A percentile compares a stretch with the other conserved stretches of the same genome.
Conservation (phyloP, 768 basidiomycete genomes). For the Auricularia sp. region DNA sequence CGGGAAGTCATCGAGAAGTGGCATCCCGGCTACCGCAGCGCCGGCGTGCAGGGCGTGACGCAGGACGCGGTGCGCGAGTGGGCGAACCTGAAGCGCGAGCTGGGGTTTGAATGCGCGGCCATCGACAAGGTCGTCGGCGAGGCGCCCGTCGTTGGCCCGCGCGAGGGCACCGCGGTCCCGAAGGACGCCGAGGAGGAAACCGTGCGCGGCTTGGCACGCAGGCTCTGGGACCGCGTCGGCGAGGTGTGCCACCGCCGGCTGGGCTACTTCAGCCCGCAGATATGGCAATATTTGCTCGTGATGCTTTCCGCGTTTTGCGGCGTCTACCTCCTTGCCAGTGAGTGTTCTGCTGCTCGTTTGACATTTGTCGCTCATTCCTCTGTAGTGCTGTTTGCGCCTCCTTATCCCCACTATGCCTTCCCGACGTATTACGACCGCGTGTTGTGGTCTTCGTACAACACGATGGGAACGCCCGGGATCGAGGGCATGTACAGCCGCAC, state of each 20-base stretch:
- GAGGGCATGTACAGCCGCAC: not conserved
- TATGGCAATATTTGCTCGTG: conserved; percentile 12
- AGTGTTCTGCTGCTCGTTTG: not conserved
- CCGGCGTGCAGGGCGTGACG: conserved; percentile 47
- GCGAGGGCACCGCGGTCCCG: conserved; percentile 1
- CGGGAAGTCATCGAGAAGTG: conserved; percentile 56
- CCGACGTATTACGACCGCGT: conserved; percentile 66
- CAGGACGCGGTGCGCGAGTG: conserved; percentile 65
- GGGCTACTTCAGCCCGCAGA: not conserved
- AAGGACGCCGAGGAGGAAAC: not conserved
- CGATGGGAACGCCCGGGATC: conserved; percentile 48
- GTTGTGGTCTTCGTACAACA: conserved; percentile 73
- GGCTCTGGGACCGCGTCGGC: not conserved
- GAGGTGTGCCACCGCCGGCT: not conserved
- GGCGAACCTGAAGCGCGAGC: conserved; percentile 68
- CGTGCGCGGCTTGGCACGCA: not conserved
- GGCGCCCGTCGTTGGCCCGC: conserved; percentile 15
- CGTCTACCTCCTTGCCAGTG: conserved; percentile 23
- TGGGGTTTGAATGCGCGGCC: conserved; percentile 66
- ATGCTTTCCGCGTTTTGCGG: conserved; percentile 23
- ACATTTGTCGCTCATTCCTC: conserved; percentile 46
- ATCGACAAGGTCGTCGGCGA: conserved; percentile 61
- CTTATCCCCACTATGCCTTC: conserved; percentile 53
- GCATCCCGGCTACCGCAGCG: conserved; percentile 50
- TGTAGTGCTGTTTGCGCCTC: conserved; percentile 50